Percentiles rank a stretch among this genome's conserved stretches.
Conservation (phyloP, 164 flowering plant species). For the Piper longum region DNA sequence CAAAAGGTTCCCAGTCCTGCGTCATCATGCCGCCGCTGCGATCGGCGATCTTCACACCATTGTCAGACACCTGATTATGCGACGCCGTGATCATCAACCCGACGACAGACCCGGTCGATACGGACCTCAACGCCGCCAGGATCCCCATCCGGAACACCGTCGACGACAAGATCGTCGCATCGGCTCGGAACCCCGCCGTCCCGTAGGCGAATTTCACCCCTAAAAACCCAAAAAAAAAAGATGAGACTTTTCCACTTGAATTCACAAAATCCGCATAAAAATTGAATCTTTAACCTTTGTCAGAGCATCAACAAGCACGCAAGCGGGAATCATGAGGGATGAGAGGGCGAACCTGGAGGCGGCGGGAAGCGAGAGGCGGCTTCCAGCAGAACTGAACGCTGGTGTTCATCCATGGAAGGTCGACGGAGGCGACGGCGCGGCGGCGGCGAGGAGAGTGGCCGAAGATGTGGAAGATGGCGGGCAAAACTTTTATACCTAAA, state of each 20-base stretch:
- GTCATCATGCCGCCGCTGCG: slow-evolving; percentile 83
- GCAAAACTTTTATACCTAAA: too few relatives aligned
- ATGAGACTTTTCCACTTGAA: not conserved
- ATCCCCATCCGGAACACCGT: slow-evolving; percentile 63
- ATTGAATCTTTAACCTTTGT: too few relatives aligned
- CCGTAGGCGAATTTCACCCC: slow-evolving; percentile 78
- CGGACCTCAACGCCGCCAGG: slow-evolving; percentile 59
- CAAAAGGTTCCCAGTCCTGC: slow-evolving; percentile 90
- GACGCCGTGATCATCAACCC: slow-evolving; percentile 98
- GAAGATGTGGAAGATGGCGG: too few relatives aligned
- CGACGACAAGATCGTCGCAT: slow-evolving; percentile 57
- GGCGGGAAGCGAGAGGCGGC: slow-evolving; percentile 41
- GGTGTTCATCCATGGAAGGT: slow-evolving; percentile 9
- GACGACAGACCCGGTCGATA: slow-evolving; percentile 43
- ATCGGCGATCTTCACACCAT: slow-evolving; percentile 83
- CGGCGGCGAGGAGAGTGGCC: too few relatives aligned
- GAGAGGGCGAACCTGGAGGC: slow-evolving; percentile 31
- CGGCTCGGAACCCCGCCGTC: slow-evolving; percentile 85
- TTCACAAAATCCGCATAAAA: not conserved
- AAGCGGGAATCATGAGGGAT: not conserved
- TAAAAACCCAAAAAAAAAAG: slow-evolving; percentile 7
- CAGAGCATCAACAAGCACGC: not conserved
- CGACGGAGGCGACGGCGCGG: too few relatives aligned
- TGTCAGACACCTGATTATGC: slow-evolving; percentile 68
- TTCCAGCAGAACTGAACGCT: slow-evolving; percentile 30